Base-by-base conservation (phyloP, 2,329 filamentous ascomycete species). In the Alternaria sp. region DNA sequence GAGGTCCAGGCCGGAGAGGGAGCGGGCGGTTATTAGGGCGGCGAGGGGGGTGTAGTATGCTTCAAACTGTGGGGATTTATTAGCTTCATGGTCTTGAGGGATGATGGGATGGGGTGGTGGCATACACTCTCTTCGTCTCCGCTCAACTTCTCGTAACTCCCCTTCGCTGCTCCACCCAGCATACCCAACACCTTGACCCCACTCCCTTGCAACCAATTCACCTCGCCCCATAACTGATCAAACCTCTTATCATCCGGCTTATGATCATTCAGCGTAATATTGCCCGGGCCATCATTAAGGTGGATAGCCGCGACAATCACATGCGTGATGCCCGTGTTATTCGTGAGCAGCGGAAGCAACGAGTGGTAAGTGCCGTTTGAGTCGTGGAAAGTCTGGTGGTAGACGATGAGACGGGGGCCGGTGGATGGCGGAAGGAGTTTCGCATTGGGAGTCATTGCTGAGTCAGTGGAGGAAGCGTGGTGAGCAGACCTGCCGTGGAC, bases 291-390 rank as follows among this genome's bases (percentile, higher is more conserved):
- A 37, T 83, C 83, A 78, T 96, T 94, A 71, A 97, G 83, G 80
- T 97, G 94, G 63, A 97, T 88, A 12, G 94, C 94, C 6, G 92
- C 93, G 53, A 97, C 82, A 71, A 97, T 94, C 63, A 97, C 85
- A 81, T 97, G 94, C 0, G 94, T 97, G 54, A 89, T 81, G 9
- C 87, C 87, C 6, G 88, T 89, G 66, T 85, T 83, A 64, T 88
- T 84, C 44, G 84, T 83, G 58, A 89, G 76, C 45, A 91, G 82
- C 0, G 89, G 89, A 1, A 90, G 83, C 65, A 91, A 82, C 6
- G 88, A 89, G 65, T 90, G 84, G 67, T 87, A 86, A 30, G 82
- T 82, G 55, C 84, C 83, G 62, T 85, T 80, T 10, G 82, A 80
- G 59, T 84, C 83, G 71, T 90, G 86, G 68, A 89, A 85, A 0